A percentile compares a stretch with the other conserved stretches of the same genome.
phyloP scores from a whole-genome alignment of 1,284 basidiomycete genomes.

The Acaromyces ingoldii region DNA sequence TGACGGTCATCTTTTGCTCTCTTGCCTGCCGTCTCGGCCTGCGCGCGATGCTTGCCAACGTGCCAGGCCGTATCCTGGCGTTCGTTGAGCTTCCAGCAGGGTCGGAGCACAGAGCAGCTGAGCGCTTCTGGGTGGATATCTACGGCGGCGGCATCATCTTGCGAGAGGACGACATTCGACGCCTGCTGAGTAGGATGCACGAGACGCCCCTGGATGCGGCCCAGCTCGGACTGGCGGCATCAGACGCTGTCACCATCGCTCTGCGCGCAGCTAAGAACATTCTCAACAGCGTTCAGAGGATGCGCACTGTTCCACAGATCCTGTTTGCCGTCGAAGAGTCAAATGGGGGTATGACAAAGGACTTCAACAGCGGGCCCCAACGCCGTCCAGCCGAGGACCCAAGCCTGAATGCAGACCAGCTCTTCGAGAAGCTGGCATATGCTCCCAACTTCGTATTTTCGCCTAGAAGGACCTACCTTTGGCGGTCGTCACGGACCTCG shows the following conservation, averaged over 20 bases:
- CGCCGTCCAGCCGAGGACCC: not conserved
- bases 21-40: constrained; percentile 27
- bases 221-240: too few relatives aligned
- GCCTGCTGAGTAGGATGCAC: not conserved
- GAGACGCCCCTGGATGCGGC: constrained; percentile 2
- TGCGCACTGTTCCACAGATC: not conserved
- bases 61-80: constrained; percentile 23
- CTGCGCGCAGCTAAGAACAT: constrained; percentile 22
- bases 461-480: not conserved
- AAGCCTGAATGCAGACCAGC: not conserved
- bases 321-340: not conserved
- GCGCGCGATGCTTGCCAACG: constrained; percentile 22
- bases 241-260: constrained; percentile 11
- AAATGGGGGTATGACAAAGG: too few relatives aligned
- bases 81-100: constrained; percentile 8
- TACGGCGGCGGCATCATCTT: constrained; percentile 13
- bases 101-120: not conserved
- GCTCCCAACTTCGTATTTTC: not conserved
- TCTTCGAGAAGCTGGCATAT: not conserved
- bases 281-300: constrained; percentile 13
- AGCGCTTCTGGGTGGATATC: constrained; percentile 27
- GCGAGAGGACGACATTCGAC: constrained; percentile 13
- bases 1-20: constrained; percentile 28
- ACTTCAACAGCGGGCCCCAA: too few relatives aligned
- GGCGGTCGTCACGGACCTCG: too few relatives aligned